These are phyloP conservation scores for Taiozyma onychis DNA, from an alignment of 1,139 yeast species.

Conservation along the genomic window DNA sequence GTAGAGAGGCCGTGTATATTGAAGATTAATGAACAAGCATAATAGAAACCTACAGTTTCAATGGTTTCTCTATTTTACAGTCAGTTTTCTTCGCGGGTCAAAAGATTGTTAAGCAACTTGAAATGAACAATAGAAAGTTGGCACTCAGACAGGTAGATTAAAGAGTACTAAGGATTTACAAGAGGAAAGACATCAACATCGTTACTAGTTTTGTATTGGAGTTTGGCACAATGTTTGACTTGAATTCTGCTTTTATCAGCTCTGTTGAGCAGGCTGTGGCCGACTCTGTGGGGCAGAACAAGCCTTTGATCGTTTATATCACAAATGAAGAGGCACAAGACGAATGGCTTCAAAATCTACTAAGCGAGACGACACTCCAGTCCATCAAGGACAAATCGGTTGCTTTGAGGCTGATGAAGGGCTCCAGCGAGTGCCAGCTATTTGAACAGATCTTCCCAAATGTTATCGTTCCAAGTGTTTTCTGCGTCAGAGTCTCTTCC, in stretches of 20 bases:
- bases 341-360: conserved; percentile 25
- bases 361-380: conserved; percentile 10
- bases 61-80: background rate
- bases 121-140: background rate
- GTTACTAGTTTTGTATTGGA: background rate
- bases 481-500: conserved; percentile 40
- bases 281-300: conserved; percentile 29
- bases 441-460: conserved; percentile 48
- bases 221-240: conserved; percentile 4
- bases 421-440: conserved; percentile 40
- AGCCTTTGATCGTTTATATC: conserved; percentile 40
- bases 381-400: conserved; percentile 29
- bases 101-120: background rate
- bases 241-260: conserved; percentile 24
- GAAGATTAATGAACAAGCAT: conserved; percentile 3
- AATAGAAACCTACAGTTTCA: too few species aligned
- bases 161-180: background rate
- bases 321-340: conserved; percentile 17
- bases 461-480: conserved; percentile 42
- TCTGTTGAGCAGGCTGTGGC: conserved; percentile 41
- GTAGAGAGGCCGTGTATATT: conserved; percentile 42
- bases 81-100: background rate
- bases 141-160: background rate
- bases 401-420: conserved; percentile 39
- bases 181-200: background rate